Evolutionary conservation across 148 eudicot species (phyloP).

Genomic region (Camellia lanceoleosa): DNA sequence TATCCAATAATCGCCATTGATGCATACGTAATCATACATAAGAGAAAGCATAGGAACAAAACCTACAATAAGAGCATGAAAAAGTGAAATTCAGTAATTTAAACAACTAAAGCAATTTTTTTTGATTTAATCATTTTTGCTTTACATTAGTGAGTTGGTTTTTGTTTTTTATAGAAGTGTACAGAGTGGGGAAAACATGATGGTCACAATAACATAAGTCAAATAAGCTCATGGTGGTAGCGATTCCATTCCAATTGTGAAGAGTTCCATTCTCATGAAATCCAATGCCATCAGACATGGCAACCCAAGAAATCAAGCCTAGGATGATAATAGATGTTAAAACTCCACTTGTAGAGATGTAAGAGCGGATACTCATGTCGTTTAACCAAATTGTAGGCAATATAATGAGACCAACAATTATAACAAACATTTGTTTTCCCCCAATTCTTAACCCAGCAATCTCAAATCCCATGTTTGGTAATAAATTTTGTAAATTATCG

Average conservation of each 20-base stretch:
- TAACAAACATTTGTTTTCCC: constrained; percentile 41
- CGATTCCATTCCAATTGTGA: constrained; percentile 38
- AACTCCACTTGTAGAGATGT: constrained; percentile 52
- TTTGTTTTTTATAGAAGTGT: constrained; percentile 46
- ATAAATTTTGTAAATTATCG: constrained; percentile 44
- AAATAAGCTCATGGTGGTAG: constrained; percentile 47
- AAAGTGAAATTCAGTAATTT: neutral
- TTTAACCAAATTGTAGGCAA: constrained; percentile 43
- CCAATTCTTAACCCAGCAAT: constrained; percentile 25
- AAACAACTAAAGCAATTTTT: neutral
- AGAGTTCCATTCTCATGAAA: constrained; percentile 40
- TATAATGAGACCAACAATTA: constrained; percentile 37
- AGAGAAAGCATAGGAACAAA: constrained; percentile 41
- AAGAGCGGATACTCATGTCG: constrained; percentile 40
- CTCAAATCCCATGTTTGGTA: constrained; percentile 26
- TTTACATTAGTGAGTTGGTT: constrained; percentile 45
- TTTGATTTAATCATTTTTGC: neutral
- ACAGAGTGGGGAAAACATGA: constrained; percentile 53
- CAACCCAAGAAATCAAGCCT: constrained; percentile 38
- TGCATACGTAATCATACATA: constrained; percentile 40
- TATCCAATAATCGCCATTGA: constrained; percentile 49
- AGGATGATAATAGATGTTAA: constrained; percentile 44
- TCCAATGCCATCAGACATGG: constrained; percentile 41
- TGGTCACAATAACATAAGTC: constrained; percentile 54
- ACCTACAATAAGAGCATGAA: constrained; percentile 29